These are phyloP conservation scores for Acorus calamus DNA, from an alignment of 106 monocot species.

Conservation along the genomic window DNA sequence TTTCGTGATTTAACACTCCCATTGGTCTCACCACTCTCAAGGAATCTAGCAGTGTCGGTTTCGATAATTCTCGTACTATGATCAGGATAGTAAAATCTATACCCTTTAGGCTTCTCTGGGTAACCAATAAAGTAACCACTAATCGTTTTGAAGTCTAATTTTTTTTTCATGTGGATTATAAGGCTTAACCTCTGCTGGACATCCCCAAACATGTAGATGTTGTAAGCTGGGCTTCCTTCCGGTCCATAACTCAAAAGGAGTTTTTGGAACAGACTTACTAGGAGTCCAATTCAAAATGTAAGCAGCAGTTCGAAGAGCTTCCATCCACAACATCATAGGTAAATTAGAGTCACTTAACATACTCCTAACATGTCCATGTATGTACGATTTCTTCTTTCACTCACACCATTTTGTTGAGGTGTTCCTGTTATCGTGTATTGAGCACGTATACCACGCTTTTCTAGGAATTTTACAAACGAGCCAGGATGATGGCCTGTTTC, in stretches of 20 bases:
- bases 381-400: background rate
- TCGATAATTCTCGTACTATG: too few relatives aligned
- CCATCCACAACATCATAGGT: too few relatives aligned
- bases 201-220: slow-evolving; percentile 5
- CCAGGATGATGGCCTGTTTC: too few relatives aligned
- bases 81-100: too few relatives aligned
- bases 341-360: too few relatives aligned
- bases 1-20: too few relatives aligned
- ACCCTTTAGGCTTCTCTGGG: too few relatives aligned
- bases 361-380: too few relatives aligned
- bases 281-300: background rate
- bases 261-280: background rate
- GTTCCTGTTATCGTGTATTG: slow-evolving; percentile 7
- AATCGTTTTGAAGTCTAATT: background rate
- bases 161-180: slow-evolving; percentile 6
- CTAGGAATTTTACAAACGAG: slow-evolving; percentile 7
- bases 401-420: slow-evolving; percentile 7
- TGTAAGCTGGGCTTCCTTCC: background rate
- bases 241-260: slow-evolving; percentile 5
- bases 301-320: too few relatives aligned
- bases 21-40: too few relatives aligned
- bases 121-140: slow-evolving; percentile 3
- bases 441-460: slow-evolving; percentile 1
- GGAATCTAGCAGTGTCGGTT: too few relatives aligned
- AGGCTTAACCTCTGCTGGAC: too few relatives aligned